A percentile compares a stretch with the other conserved stretches of the same genome.
Conservation (phyloP, 164 flowering plant species). For the Nelumbo lutea region DNA sequence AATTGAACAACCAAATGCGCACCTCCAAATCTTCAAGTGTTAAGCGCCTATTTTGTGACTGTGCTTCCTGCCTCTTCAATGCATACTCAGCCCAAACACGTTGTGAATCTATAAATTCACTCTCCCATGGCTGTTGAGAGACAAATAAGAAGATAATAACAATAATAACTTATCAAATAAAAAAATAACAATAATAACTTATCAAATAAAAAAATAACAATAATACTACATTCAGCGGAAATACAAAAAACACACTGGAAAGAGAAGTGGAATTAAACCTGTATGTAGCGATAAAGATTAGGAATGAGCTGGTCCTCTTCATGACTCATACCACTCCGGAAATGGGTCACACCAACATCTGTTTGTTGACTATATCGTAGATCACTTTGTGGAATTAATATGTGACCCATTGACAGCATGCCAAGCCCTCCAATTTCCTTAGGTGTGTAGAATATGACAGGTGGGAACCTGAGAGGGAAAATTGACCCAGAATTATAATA, state of each 20-base stretch:
- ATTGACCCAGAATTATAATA: slow-evolving; percentile 2
- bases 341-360: slow-evolving; percentile 98
- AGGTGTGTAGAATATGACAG: slow-evolving; percentile 97
- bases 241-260: background rate
- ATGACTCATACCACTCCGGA: slow-evolving; percentile 99
- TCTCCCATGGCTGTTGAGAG: slow-evolving; percentile 89
- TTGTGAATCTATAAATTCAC: slow-evolving; percentile 98
- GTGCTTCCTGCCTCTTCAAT: slow-evolving; percentile 97
- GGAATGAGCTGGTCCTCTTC: slow-evolving; percentile 99
- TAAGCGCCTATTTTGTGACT: slow-evolving; percentile 92
- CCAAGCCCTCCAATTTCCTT: slow-evolving; percentile 99
- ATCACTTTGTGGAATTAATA: slow-evolving; percentile 97
- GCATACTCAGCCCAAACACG: slow-evolving; percentile 99
- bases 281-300: slow-evolving; percentile 97
- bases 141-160: slow-evolving; percentile 5
- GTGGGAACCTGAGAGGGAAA: slow-evolving; percentile 67
- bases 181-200: too few species aligned
- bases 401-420: slow-evolving; percentile 99
- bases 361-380: slow-evolving; percentile 97
- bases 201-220: too few species aligned
- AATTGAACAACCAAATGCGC: slow-evolving; percentile 8
- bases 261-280: slow-evolving; percentile 31
- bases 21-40: slow-evolving; percentile 99
- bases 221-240: too few species aligned
- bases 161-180: background rate